Percentiles rank a stretch among this genome's conserved stretches.
phyloP scores from a whole-genome alignment of 176 grass and related monocot species.

The Calamus simplicifolius region DNA sequence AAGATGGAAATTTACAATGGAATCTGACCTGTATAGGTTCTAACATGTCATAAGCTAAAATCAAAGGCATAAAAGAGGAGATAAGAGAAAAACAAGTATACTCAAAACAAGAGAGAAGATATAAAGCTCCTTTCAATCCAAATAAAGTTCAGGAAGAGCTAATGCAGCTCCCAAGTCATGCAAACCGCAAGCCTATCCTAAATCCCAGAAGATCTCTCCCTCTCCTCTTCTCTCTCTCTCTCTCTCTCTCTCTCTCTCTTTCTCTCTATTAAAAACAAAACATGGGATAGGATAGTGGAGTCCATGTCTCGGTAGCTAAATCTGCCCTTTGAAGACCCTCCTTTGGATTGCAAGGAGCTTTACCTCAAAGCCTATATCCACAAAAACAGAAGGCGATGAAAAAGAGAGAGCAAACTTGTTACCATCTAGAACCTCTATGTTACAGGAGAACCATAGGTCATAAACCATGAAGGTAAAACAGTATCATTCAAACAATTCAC shows the following conservation, averaged over 20 bases:
- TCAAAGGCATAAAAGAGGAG: background rate
- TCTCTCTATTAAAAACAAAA: background rate
- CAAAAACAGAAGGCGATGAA: background rate
- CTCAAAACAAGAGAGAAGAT: background rate
- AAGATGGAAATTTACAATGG: background rate
- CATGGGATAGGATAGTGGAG: constrained; percentile 64
- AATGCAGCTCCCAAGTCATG: constrained; percentile 65
- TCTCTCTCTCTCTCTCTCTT: background rate
- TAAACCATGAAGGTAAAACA: too few relatives aligned
- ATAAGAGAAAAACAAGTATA: background rate
- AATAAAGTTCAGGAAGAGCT: constrained; percentile 47
- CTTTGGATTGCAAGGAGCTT: constrained; percentile 54
- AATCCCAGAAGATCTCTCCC: background rate
- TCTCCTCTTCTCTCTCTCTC: too few relatives aligned
- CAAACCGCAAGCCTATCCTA: constrained; percentile 75
- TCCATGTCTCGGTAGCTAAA: constrained; percentile 76
- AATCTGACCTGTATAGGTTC: background rate
- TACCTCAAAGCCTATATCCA: constrained; percentile 7
- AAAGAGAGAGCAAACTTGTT: too few relatives aligned
- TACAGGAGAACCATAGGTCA: too few relatives aligned
- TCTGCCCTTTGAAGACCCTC: constrained; percentile 34
- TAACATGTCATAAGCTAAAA: background rate
- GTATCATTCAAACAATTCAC: too few relatives aligned
- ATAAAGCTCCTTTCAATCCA: constrained; percentile 99
- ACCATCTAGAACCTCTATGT: too few relatives aligned